Conservation (phyloP, 495 filamentous ascomycete genomes). For the Daldinia concentrica region DNA sequence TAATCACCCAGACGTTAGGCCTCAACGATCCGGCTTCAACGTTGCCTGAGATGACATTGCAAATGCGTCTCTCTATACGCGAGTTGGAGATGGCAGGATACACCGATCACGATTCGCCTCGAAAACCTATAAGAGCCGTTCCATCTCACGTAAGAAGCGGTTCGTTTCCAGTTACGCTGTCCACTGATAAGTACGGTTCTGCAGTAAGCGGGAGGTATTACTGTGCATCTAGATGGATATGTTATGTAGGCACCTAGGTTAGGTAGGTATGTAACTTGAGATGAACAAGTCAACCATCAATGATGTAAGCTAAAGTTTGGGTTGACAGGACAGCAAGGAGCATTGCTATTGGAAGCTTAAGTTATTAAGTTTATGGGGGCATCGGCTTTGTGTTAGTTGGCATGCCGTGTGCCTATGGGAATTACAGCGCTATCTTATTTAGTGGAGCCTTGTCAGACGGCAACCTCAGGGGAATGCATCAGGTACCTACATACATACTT, state of each 20-base stretch:
- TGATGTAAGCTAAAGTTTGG: not conserved
- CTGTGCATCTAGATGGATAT: too few relatives aligned
- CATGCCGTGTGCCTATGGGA: not conserved
- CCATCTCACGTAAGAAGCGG: slow-evolving; percentile 14
- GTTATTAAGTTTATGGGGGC: not conserved
- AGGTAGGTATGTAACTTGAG: not conserved
- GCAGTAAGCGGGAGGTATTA: not conserved
- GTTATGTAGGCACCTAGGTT: too few relatives aligned
- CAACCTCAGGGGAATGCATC: not conserved
- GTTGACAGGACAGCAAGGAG: too few relatives aligned
- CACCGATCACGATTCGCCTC: slow-evolving; percentile 7
- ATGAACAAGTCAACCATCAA: not conserved
- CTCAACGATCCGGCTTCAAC: slow-evolving; percentile 19
- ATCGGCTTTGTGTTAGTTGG: not conserved
- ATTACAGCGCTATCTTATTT: not conserved
- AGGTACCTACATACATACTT: not conserved
- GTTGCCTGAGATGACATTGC: slow-evolving; percentile 21
- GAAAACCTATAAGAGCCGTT: slow-evolving; percentile 7
- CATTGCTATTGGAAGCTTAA: not conserved
- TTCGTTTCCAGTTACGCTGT: too few relatives aligned
- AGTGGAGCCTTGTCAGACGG: not conserved
- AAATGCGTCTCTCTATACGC: not conserved
- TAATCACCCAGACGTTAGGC: slow-evolving; percentile 28
- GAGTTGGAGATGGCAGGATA: slow-evolving; percentile 24
- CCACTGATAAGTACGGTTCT: too few relatives aligned